Evolutionary conservation across 345 rosid genomes (phyloP).

Genomic region (Citrus trifoliata): DNA sequence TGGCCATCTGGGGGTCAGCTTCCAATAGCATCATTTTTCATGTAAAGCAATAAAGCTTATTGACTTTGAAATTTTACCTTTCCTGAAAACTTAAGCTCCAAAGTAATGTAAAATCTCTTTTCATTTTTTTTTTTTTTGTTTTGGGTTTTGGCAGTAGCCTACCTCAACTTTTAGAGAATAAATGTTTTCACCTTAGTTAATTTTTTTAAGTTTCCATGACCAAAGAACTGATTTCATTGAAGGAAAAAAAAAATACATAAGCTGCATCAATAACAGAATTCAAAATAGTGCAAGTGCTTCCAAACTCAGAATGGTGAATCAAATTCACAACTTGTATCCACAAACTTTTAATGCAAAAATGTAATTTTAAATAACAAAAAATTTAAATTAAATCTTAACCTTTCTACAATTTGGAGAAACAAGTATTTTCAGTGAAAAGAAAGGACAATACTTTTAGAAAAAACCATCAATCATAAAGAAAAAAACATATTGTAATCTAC

Average conservation of each 20-base stretch:
- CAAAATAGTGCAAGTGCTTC: not conserved
- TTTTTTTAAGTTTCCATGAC: not conserved
- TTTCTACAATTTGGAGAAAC: not conserved
- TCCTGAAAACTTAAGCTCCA: not conserved
- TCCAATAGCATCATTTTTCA: not conserved
- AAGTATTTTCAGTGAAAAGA: not conserved
- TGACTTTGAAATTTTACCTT: not conserved
- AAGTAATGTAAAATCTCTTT: not conserved
- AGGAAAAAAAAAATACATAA: not conserved
- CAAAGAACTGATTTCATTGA: not conserved
- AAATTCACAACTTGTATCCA: not conserved
- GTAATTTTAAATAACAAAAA: not conserved
- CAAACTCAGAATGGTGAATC: not conserved
- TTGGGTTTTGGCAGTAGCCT: not conserved
- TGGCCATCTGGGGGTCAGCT: not conserved
- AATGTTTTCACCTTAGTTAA: not conserved
- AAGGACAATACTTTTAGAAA: not conserved
- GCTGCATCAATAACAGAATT: not conserved
- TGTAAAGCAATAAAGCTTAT: not conserved
- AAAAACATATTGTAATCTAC: not conserved
- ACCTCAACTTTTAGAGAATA: not conserved
- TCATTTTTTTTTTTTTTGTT: too few species aligned
- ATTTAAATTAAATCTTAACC: too few species aligned
- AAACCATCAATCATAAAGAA: not conserved
- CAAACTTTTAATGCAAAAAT: not conserved